These are phyloP conservation scores for Xylaria sp. DNA, from an alignment of 2,329 filamentous ascomycete species.

Conservation along the genomic window DNA sequence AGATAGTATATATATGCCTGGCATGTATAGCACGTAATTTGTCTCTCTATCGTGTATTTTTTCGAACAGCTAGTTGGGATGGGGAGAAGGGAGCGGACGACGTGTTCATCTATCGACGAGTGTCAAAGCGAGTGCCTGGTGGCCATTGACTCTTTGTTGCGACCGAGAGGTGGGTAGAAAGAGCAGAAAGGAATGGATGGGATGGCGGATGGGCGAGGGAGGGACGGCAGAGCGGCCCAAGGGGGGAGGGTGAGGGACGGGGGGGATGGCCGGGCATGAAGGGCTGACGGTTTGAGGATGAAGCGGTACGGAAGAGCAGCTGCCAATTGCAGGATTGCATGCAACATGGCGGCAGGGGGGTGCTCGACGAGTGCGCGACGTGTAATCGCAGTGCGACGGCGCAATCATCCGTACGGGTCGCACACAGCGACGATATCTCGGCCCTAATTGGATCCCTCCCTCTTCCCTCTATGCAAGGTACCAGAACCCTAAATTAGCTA, in stretches of 20 bases:
- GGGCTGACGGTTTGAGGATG: not conserved
- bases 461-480: conserved; percentile 25
- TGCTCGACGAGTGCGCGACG: no score
- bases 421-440: not conserved
- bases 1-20: conserved; percentile 1
- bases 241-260: not conserved
- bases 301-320: not conserved
- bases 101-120: conserved; percentile 10
- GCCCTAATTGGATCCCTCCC: conserved; percentile 15
- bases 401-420: not conserved
- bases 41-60: conserved; percentile 1
- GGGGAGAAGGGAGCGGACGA: conserved; percentile 20
- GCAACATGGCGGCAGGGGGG: not conserved
- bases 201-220: conserved; percentile 9
- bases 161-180: conserved; percentile 1
- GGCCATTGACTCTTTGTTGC: conserved; percentile 11
- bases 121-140: not conserved
- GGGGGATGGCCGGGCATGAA: not conserved
- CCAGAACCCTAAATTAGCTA: conserved; percentile 8
- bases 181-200: conserved; percentile 6
- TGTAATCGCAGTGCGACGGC: not conserved
- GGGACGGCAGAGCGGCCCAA: not conserved
- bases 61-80: not conserved
- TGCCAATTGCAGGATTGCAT: not conserved
- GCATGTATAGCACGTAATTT: no score